Percentiles rank a stretch among this genome's conserved stretches.
Conservation (phyloP, 1,284 basidiomycete species). For the Rhizoctonia solani region DNA sequence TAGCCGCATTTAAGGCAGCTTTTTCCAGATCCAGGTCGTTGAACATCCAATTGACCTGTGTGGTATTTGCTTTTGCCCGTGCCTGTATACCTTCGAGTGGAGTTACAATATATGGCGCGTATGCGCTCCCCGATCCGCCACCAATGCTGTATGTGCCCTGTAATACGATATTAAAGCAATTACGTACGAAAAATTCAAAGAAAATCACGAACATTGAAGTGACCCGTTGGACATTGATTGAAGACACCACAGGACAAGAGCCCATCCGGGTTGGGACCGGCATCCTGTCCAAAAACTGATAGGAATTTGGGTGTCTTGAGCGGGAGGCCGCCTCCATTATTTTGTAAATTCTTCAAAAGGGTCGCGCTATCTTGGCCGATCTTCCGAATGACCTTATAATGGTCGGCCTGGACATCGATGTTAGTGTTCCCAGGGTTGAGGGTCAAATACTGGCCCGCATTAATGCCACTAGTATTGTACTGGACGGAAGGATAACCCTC, state of each 20-base stretch:
- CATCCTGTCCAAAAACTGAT: slow-evolving; percentile 36
- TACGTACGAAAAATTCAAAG: slow-evolving; percentile 54
- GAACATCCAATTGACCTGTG: slow-evolving; percentile 48
- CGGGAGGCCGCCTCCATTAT: slow-evolving; percentile 47
- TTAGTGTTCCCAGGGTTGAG: slow-evolving; percentile 40
- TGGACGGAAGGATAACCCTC: slow-evolving; percentile 40
- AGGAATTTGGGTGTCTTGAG: slow-evolving; percentile 36
- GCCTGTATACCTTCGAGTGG: slow-evolving; percentile 50
- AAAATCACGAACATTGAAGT: slow-evolving; percentile 66
- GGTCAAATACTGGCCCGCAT: slow-evolving; percentile 37
- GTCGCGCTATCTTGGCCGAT: slow-evolving; percentile 78
- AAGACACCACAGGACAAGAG: slow-evolving; percentile 70
- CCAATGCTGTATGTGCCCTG: slow-evolving; percentile 34
- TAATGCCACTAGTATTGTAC: slow-evolving; percentile 27
- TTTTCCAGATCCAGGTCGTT: slow-evolving; percentile 47
- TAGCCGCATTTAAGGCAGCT: slow-evolving; percentile 41
- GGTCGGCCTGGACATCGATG: slow-evolving; percentile 37
- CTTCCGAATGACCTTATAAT: slow-evolving; percentile 64
- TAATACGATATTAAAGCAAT: slow-evolving; percentile 73
- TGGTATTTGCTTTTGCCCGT: slow-evolving; percentile 49
- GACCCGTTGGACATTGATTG: slow-evolving; percentile 68
- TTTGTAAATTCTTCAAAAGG: slow-evolving; percentile 75
- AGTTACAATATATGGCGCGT: slow-evolving; percentile 55
- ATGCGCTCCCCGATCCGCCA: too few species aligned
- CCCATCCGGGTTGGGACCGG: slow-evolving; percentile 9